These are phyloP conservation scores for Pyronema domesticum DNA, from an alignment of 495 filamentous ascomycete genomes.

Conservation along the genomic window DNA sequence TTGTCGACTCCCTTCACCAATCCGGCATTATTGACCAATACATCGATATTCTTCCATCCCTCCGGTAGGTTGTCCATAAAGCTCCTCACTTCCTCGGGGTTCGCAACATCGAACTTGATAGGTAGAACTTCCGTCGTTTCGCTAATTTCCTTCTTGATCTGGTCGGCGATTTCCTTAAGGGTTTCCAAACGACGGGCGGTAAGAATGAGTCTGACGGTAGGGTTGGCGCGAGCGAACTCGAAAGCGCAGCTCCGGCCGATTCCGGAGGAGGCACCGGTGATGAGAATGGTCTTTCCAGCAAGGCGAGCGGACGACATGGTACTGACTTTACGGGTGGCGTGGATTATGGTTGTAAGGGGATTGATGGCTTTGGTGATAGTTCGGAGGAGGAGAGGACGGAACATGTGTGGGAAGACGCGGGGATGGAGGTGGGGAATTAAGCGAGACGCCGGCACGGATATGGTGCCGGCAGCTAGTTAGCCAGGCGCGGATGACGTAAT, in stretches of 20 bases:
- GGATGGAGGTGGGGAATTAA: no score
- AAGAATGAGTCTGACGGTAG: conserved; percentile 62
- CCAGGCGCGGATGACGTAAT: no score
- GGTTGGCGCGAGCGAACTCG: conserved; percentile 80
- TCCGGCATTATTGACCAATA: conserved; percentile 92
- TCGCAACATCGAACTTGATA: conserved; percentile 74
- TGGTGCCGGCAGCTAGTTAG: no score
- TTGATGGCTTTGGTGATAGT: no score
- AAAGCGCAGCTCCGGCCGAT: conserved; percentile 74
- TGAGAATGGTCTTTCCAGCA: conserved; percentile 77
- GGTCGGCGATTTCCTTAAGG: conserved; percentile 52
- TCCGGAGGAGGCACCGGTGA: conserved; percentile 87
- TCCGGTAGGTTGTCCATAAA: conserved; percentile 57
- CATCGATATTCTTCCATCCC: conserved; percentile 57
- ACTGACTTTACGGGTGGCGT: no score
- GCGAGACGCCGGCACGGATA: no score
- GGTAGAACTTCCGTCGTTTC: conserved; percentile 65
- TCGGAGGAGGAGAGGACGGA: no score
- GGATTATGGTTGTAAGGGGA: no score
- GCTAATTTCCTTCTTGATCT: conserved; percentile 53
- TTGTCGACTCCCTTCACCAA: conserved; percentile 76
- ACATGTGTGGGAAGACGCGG: no score
- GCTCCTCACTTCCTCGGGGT: conserved; percentile 50
- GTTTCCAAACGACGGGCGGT: conserved; percentile 71
- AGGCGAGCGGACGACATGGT: conserved; percentile 45